Percentiles rank a stretch among this genome's conserved stretches.
phyloP scores from a whole-genome alignment of 2,329 filamentous ascomycete species.

The Aulographum hederae region DNA sequence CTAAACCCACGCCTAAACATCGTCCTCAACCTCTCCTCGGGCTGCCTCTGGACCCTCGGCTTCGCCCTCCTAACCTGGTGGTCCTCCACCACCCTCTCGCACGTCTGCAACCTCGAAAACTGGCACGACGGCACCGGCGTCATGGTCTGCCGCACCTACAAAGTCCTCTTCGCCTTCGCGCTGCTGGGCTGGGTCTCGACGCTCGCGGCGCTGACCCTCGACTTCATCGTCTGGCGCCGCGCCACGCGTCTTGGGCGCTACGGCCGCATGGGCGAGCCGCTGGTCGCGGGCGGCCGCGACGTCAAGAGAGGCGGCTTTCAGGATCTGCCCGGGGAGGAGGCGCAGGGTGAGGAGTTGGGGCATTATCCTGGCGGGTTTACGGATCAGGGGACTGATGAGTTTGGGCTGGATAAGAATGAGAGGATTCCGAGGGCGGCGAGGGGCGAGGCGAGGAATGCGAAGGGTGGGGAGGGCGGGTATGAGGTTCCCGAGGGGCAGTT shows the following conservation, averaged over 20 bases:
- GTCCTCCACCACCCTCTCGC: constrained; percentile 31
- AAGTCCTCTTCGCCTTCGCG: constrained; percentile 39
- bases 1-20: constrained; percentile 34
- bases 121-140: constrained; percentile 38
- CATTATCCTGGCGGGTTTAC: constrained; percentile 5
- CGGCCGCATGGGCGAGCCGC: constrained; percentile 26
- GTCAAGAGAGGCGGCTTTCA: constrained; percentile 11
- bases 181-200: constrained; percentile 29
- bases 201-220: constrained; percentile 28
- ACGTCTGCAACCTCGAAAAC: constrained; percentile 28
- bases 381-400: constrained; percentile 11
- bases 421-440: neutral
- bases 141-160: constrained; percentile 38
- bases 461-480: constrained; percentile 17
- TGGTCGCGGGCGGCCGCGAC: too few relatives aligned
- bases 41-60: constrained; percentile 32
- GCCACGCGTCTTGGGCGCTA: constrained; percentile 29
- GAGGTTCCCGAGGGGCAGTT: constrained; percentile 23
- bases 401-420: neutral
- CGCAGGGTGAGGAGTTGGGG: too few relatives aligned
- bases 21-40: constrained; percentile 26
- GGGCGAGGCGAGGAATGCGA: constrained; percentile 5
- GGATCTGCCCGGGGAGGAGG: too few relatives aligned
- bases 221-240: constrained; percentile 28
- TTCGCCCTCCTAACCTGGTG: constrained; percentile 35